Percentiles rank a stretch among this genome's conserved stretches.
These are phyloP conservation scores for Blastobotrys proliferans DNA, from an alignment of 1,139 yeast species.

Conservation along the genomic window DNA sequence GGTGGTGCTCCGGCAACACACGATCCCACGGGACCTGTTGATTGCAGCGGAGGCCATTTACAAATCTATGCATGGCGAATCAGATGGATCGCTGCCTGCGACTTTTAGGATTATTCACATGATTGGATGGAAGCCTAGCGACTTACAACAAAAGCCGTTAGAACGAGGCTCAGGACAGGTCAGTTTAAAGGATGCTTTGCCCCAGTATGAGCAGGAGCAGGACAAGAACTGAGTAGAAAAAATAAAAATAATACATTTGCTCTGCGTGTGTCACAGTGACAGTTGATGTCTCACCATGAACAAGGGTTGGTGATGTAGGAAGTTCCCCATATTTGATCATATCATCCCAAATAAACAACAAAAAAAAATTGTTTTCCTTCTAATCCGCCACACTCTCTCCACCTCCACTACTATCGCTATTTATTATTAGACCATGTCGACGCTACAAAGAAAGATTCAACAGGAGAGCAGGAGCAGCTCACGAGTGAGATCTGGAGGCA, in stretches of 20 bases:
- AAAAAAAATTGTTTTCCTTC: too few relatives aligned
- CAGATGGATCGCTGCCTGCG: constrained; percentile 43
- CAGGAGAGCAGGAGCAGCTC: constrained; percentile 19
- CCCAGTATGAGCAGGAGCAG: constrained; percentile 8
- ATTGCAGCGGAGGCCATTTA: constrained; percentile 76
- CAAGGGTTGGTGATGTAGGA: too few relatives aligned
- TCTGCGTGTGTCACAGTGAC: too few relatives aligned
- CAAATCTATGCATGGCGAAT: constrained; percentile 64
- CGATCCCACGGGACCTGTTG: constrained; percentile 59
- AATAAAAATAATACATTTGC: too few relatives aligned
- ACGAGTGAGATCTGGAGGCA: constrained; percentile 15
- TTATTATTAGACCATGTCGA: constrained; percentile 20
- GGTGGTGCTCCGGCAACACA: constrained; percentile 51
- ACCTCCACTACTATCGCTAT: too few relatives aligned
- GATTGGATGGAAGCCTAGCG: constrained; percentile 86
- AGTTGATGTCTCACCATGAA: too few relatives aligned
- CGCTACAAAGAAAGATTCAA: constrained; percentile 21
- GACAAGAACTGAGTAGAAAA: neutral
- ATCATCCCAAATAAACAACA: too few relatives aligned
- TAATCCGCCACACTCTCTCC: too few relatives aligned
- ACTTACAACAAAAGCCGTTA: constrained; percentile 65
- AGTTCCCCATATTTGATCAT: too few relatives aligned
- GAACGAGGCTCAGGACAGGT: constrained; percentile 68
- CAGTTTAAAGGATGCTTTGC: constrained; percentile 58
- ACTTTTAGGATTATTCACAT: constrained; percentile 74